Base-by-base conservation (phyloP, 352 stramenopile species). In the Phytophthora palmivora region DNA sequence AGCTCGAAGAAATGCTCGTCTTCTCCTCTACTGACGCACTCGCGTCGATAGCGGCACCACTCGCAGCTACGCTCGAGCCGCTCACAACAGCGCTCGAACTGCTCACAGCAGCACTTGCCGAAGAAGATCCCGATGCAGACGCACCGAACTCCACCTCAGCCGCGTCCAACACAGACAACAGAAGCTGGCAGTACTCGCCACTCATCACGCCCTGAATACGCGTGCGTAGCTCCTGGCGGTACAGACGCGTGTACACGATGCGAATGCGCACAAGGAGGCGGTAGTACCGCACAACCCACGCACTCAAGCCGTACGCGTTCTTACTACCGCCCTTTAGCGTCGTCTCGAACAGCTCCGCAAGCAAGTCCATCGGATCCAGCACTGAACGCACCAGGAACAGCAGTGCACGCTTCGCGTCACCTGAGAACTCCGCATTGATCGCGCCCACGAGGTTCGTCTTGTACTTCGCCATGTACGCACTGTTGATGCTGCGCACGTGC, bases 401-500 rank as follows among this genome's bases (percentile, higher is more conserved):
- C 33, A 84, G 55, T 26, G 72, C 70, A 50, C 64, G 55, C 53
- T 81, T 58, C 7, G 68, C 63, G 32, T 86, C 69, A 11, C 66
- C 71, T 26, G 47, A 52, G 55, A 88, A 88, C 54, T 88, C 79
- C 51, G 81, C 72, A 33, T 81, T 68, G 38, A 84, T 73, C 11
- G 74, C 79, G 44, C 74, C 69, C 54, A 67, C 61, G 49, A 88
- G 30, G 26, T 56, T 76, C 65, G 76, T 78, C 54, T 78, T 79
- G 70, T 88, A 79, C 68, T 84, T 84, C 44, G 63, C 55, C 19
- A 60, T 38, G 49, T 87, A 89, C 44, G 74, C 38, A 10, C 61
- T 71, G 67, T 87, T 80, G n/a, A 87, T 66, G 54, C 72, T 75
- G 58, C 63, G 56, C 49, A 87, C 37, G 63, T 84, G 73, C 60